phyloP scores from a whole-genome alignment of 2,329 filamentous ascomycete species.

The Pseudocercospora macadamiae region DNA sequence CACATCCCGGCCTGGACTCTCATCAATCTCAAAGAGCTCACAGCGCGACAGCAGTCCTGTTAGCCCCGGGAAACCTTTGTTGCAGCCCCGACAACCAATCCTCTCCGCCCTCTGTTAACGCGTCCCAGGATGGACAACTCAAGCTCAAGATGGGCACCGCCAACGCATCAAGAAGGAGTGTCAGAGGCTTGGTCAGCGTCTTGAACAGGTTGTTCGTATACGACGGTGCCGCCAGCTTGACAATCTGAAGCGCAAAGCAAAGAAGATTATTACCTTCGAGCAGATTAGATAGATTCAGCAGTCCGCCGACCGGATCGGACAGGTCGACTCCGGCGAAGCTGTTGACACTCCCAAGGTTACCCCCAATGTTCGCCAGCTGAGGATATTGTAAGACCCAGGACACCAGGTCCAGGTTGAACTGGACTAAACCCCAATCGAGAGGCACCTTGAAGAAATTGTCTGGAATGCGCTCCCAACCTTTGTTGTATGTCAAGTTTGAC shows the following conservation, averaged over 20 bases:
- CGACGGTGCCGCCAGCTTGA: conserved; percentile 41
- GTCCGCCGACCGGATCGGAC: conserved; percentile 41
- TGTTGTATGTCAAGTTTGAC: conserved; percentile 24
- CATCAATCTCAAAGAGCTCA: too few relatives aligned
- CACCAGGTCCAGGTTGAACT: conserved; percentile 28
- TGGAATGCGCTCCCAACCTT: conserved; percentile 28
- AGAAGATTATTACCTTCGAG: conserved; percentile 22
- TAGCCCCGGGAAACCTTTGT: conserved; percentile 19
- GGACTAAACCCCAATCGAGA: conserved; percentile 24
- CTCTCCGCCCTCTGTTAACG: conserved; percentile 16
- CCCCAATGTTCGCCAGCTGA: conserved; percentile 24
- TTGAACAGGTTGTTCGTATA: conserved; percentile 33
- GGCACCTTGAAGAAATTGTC: conserved; percentile 28
- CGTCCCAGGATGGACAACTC: conserved; percentile 17
- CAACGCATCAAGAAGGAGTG: conserved; percentile 12
- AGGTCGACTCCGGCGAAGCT: conserved; percentile 33
- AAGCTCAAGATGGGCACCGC: conserved; percentile 16
- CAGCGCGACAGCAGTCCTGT: neutral
- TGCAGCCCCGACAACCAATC: conserved; percentile 13
- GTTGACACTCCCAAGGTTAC: conserved; percentile 31
- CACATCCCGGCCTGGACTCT: too few relatives aligned
- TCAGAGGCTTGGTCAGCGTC: conserved; percentile 17
- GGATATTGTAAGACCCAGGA: conserved; percentile 25
- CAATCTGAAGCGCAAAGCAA: conserved; percentile 28
- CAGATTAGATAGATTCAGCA: conserved; percentile 42